These are phyloP conservation scores for Monilinia fructigena DNA, from an alignment of 2,329 filamentous ascomycete species.

Conservation along the genomic window DNA sequence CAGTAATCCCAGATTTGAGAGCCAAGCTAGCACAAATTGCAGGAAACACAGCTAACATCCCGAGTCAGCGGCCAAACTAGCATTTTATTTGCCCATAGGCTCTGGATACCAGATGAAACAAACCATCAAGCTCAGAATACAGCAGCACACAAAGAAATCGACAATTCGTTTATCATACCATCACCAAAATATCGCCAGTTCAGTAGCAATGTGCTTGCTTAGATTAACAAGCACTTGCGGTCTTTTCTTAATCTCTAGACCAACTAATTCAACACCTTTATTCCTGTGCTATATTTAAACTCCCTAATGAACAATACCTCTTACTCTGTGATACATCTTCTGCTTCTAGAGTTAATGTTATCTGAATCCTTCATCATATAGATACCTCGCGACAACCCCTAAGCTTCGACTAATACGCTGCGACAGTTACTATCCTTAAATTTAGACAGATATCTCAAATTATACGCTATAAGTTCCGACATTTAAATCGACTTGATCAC, in stretches of 20 bases:
- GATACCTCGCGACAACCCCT: background rate
- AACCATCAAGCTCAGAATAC: no score
- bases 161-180: background rate
- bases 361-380: background rate
- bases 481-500: background rate
- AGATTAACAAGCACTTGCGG: accelerated
- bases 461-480: background rate
- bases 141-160: background rate
- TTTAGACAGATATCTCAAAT: background rate
- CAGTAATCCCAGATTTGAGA: no score
- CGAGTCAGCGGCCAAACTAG: no score
- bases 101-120: background rate
- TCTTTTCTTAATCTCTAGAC: background rate
- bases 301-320: no score
- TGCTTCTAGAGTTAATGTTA: background rate
- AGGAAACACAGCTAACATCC: no score
- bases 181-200: no score
- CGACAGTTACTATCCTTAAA: background rate
- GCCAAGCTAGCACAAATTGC: background rate
- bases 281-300: background rate
- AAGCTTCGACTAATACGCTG: background rate
- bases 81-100: background rate
- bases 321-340: background rate
- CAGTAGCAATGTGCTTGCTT: background rate
- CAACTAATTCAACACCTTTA: background rate